These are phyloP conservation scores for Starmera pachycereana DNA, from an alignment of 805 yeast species.

Conservation along the genomic window DNA sequence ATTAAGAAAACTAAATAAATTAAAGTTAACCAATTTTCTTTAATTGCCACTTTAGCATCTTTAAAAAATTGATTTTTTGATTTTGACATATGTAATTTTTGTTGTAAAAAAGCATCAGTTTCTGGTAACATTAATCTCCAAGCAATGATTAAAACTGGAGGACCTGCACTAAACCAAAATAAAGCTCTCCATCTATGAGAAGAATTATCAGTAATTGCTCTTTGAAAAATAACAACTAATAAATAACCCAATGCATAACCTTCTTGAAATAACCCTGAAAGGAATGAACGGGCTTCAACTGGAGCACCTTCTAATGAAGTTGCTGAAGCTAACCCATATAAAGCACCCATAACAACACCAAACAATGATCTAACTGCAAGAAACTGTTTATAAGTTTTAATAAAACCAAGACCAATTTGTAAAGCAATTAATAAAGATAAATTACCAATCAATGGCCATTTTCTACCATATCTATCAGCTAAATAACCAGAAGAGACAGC, in stretches of 20 bases:
- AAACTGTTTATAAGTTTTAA: constrained; percentile 44
- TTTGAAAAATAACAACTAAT: constrained; percentile 51
- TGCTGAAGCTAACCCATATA: constrained; percentile 33
- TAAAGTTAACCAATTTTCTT: constrained; percentile 47
- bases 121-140: constrained; percentile 38
- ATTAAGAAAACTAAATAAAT: constrained; percentile 46
- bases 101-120: constrained; percentile 40
- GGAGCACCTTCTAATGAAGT: constrained; percentile 39
- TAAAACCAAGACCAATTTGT: constrained; percentile 57
- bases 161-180: constrained; percentile 63
- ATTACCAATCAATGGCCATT: constrained; percentile 43
- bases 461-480: constrained; percentile 54
- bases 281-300: constrained; percentile 41
- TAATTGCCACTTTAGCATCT: constrained; percentile 24
- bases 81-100: constrained; percentile 25
- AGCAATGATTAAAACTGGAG: constrained; percentile 29
- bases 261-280: constrained; percentile 66
- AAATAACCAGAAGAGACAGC: constrained; percentile 49
- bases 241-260: constrained; percentile 70
- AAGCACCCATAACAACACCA: constrained; percentile 46
- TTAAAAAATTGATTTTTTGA: constrained; percentile 22
- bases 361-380: constrained; percentile 55
- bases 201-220: constrained; percentile 49
- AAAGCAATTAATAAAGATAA: constrained; percentile 35
- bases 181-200: constrained; percentile 51